Evolutionary conservation across 2,329 filamentous ascomycete genomes (phyloP), one percentile per base, ranked within the genome.

Genomic region (Ophiostoma angusticollis): DNA sequence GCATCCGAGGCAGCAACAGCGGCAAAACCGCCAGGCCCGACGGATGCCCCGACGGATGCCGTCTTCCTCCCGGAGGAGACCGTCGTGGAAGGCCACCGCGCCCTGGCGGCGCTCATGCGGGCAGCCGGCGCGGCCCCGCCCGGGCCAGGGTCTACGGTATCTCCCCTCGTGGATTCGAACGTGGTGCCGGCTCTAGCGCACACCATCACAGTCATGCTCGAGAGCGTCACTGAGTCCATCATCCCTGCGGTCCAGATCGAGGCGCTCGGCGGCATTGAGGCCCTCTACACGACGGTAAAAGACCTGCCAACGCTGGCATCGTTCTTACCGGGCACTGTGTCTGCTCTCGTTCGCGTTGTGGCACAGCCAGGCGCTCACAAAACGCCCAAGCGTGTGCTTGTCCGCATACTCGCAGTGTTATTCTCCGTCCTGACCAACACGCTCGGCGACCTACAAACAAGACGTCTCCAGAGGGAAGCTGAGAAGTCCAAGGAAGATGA

Each of bases 261-360:
- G 47, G 82, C 85, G 6, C 62, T 84, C 4, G 58, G 64, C 11
- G 75, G 81, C 6, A 55, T 95, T 2, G 61, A 72, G 36, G 62
- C 72, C 1, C 61, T 91, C 7, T 73, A 77, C 47, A 52, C 57
- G 6, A 72, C 75, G 17, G 67, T 94, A 31, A 75, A 70, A 37
- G 80, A 91, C 50, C 72, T 71, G 33, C 71, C 81, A n/a, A 75
- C 83, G 3, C 64, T 93, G 40, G 84, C 85, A 9, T 87, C 74
- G 45, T 91, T 98, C 52, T 67, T 96, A 30, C 91, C 93, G 0
- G 85, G 87, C 9, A 84, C 84, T 0, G 74, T 94, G 0, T 96
- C 91, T 3, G 75, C 78, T 1, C 62, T 98, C 18, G 78, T 81
- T 2, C 87, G 80, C 51, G 63, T 85, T 1, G 61, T 93, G 36